Base-by-base conservation (phyloP, 1,284 basidiomycete genomes). In the Ceratobasidium sp. region DNA sequence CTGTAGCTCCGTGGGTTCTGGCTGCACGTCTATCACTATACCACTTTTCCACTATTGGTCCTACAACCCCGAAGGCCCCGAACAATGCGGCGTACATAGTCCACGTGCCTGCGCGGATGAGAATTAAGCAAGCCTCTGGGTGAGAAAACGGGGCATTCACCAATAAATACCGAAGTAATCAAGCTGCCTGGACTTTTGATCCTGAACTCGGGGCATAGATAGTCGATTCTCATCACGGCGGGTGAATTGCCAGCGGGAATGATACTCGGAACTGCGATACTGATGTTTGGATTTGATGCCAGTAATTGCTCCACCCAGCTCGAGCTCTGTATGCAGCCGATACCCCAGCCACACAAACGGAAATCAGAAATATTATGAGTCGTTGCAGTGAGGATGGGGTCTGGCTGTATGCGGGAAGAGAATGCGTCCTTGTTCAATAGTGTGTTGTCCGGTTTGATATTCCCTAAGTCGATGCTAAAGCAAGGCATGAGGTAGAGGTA, bases 391-490 rank as follows among this genome's bases (percentile, higher is more conserved):
- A 69, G 7, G 10, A 12, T 23, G 14, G 27, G 20, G 33, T 55
- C 50, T 16, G 38, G 14, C 3, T 69, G 12, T 41, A 69, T 69
- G 67, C n/a, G 50, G n/a, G 27, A 4, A 12, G 48, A 35, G 16
- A 69, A 69, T 23, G 52, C 48, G 50, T 50, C 14, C 20, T 16
- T 55, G 23, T 18, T 38, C 12, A 69, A 23, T 6, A 69, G 33
- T 20, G 35, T 23, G 35, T 69, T 69, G 16, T 30, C 52, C 27
- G 67, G 38, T 33, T n/a, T 48, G 23, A 69, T 69, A 30, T 69
- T 69, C 10, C 67, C 67, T 30, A 69, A 20, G 44, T 69, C 67
- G 20, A 69, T 69, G 35, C 67, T 69, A 41, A 33, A 55, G 33
- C 33, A 6, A 10, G 33, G 12, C 55, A 50, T 41, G 52, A 20